Evolutionary conservation across 441 rosid genomes (phyloP).

Genomic region (Biscutella laevigata): DNA sequence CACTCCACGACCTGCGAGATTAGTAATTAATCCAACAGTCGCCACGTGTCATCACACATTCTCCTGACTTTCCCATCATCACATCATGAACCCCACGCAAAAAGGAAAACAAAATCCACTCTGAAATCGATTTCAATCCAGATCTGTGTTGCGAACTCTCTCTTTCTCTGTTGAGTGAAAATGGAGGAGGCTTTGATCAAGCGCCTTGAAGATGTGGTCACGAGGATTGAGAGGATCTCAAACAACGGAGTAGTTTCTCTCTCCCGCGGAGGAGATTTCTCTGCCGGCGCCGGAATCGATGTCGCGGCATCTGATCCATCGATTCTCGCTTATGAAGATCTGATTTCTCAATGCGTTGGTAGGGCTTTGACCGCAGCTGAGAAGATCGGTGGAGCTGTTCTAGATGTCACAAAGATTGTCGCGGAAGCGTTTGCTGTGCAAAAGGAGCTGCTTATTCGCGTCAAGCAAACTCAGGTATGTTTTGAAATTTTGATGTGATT

Average conservation of each 20-base stretch:
- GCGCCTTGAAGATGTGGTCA: constrained; percentile 75
- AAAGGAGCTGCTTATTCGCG: constrained; percentile 55
- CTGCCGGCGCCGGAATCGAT: constrained; percentile 8
- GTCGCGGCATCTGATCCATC: constrained; percentile 51
- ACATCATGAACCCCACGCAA: constrained; percentile 14
- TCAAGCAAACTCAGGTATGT: constrained; percentile 58
- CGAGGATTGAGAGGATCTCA: constrained; percentile 59
- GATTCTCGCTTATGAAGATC: constrained; percentile 65
- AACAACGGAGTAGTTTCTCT: constrained; percentile 18
- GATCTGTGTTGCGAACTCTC: constrained; percentile 26
- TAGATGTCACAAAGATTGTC: constrained; percentile 56
- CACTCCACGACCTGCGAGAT: constrained; percentile 14
- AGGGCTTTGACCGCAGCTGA: constrained; percentile 59
- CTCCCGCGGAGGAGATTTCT: constrained; percentile 24
- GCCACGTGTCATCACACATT: constrained; percentile 36
- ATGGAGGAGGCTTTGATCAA: constrained; percentile 75
- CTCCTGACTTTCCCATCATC: constrained; percentile 14
- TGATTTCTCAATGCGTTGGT: constrained; percentile 43
- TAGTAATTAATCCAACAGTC: neutral
- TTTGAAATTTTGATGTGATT: neutral
- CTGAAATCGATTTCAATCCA: constrained; percentile 10
- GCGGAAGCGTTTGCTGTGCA: constrained; percentile 54
- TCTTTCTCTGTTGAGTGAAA: constrained; percentile 11
- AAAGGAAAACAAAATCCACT: constrained; percentile 4
- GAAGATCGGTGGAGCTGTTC: constrained; percentile 86